Evolutionary conservation across 2,329 filamentous ascomycete species (phyloP), one percentile per base, ranked within the genome.

Genomic region (Monilinia polystroma): DNA sequence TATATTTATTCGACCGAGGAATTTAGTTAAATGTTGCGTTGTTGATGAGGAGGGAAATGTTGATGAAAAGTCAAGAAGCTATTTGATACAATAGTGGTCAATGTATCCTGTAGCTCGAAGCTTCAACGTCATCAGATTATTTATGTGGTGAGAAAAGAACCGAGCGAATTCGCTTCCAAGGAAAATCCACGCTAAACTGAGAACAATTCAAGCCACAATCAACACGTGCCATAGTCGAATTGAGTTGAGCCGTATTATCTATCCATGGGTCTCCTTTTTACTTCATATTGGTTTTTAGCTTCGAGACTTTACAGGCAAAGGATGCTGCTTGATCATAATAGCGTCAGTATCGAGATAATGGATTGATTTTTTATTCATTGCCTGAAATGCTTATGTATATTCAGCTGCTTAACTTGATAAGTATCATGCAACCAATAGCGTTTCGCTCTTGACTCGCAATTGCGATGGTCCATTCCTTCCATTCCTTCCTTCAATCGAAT

Each of bases 111-210:
- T 52, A 64, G 56, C 47, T 54, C 32, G 16, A 45, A 69, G 68
- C 68, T 69, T 64, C 68, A 70, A 70, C 67, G 68, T 70, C 68
- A 70, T 70, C 67, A 56, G 14, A 23, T 29, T 38, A 56, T 23
- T 35, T 53, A 53, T 63, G 47, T 53, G 60, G 49, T 55, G 47
- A 53, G 58, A 51, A 55, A 51, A 55, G 35, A 54, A 26, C 60
- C 49, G 60, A 55, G n/a, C 60, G 29, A 16, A 38, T 47, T 65
- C 55, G 53, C 45, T 65, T 65, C 63, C 63, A 65, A 65, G 63
- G 63, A 65, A 65, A 65, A 65, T 57, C 41, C 45, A 41, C 63
- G 54, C 63, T 65, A 65, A 59, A 26, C 54, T 41, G 11, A n/a
- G 58, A 51, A 62, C n/a, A 51, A 18, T 6, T 18, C 8, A 51